Percentiles rank a stretch among this genome's conserved stretches.
Conservation (phyloP, 768 basidiomycete species). For the Psilocybe cyanescens region DNA sequence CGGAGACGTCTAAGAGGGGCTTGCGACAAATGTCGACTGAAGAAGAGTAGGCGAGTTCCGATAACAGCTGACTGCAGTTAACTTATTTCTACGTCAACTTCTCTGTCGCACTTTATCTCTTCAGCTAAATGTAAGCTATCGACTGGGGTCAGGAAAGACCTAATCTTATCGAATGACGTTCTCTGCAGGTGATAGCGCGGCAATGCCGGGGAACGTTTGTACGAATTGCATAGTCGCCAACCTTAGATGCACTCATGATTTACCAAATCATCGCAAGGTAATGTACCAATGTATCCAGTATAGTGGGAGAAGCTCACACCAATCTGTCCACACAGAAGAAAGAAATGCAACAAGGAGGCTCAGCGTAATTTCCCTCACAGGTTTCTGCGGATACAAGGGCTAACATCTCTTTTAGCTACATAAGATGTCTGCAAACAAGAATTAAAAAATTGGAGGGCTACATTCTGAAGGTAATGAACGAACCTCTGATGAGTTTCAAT, state of each 20-base stretch:
- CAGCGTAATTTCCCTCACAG: background rate
- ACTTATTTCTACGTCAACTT: background rate
- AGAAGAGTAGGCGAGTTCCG: slow-evolving; percentile 36
- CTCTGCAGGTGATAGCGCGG: slow-evolving; percentile 62
- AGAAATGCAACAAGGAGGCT: slow-evolving; percentile 40
- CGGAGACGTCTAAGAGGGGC: slow-evolving; percentile 45
- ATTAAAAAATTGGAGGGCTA: slow-evolving; percentile 27
- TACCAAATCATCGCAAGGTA: slow-evolving; percentile 54
- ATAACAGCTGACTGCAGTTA: background rate
- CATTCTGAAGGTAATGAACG: slow-evolving; percentile 25
- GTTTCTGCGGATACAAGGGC: background rate
- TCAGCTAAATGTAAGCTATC: slow-evolving; percentile 34
- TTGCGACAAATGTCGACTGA: slow-evolving; percentile 49
- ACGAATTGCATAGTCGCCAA: slow-evolving; percentile 55
- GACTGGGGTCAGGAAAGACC: no score
- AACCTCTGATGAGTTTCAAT: background rate
- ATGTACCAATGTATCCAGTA: slow-evolving; percentile 6
- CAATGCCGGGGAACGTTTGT: slow-evolving; percentile 56
- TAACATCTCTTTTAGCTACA: background rate
- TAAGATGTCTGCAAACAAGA: background rate
- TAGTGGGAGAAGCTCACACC: background rate
- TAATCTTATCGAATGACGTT: background rate
- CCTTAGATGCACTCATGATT: slow-evolving; percentile 57
- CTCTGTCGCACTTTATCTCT: background rate
- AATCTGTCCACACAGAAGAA: slow-evolving; percentile 24